Base-by-base conservation (phyloP, 2,329 filamentous ascomycete species). In the Botrytis fragariae region DNA sequence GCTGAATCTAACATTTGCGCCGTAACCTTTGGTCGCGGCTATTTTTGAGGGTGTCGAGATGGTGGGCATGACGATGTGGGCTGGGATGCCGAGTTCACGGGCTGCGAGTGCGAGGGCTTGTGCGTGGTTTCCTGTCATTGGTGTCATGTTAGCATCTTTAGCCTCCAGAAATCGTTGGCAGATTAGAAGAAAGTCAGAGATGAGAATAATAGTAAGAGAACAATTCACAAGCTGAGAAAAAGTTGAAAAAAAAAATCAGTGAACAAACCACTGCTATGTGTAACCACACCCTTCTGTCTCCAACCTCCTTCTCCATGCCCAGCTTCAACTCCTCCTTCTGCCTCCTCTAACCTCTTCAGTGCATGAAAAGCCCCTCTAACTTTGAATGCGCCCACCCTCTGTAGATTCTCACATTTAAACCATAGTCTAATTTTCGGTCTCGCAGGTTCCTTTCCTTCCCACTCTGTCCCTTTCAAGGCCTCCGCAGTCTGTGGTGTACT, bases 391-490 rank as follows among this genome's bases (percentile, higher is more conserved):
- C 95, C 96, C 72, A 97, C 90, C 72, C 90, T 90, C 85, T 98
- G 96, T 74, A 93, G 85, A 82, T 98, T 98, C 85, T 98, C 95
- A 82, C 94, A 97, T 85, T 98, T 98, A 88, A 98, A 97, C 85
- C 93, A 96, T 70, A 98, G 86, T 20, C 89, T 86, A 57, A 97
- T 84, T 68, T 84, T 88, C 0, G 94, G 94, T 6, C 81, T 84
- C 1, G 92, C 89, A 0, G 90, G 87, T n/a, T 81, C 79, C 57
- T 86, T 83, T 9, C 86, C 87, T 77, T 87, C 85, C 84, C 87
- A 90, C 76, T 84, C 82, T 6, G 90, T 91, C 22, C 85, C 87
- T 62, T 82, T 79, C 0, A 92, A 84, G 7, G 87, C 85, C 6
- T 85, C 84, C 3, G 83, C 71, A 0, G 86, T 82, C 76, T 92